These are phyloP conservation scores for Retiboletus flavoniger DNA, from an alignment of 1,284 basidiomycete species.

Conservation along the genomic window DNA sequence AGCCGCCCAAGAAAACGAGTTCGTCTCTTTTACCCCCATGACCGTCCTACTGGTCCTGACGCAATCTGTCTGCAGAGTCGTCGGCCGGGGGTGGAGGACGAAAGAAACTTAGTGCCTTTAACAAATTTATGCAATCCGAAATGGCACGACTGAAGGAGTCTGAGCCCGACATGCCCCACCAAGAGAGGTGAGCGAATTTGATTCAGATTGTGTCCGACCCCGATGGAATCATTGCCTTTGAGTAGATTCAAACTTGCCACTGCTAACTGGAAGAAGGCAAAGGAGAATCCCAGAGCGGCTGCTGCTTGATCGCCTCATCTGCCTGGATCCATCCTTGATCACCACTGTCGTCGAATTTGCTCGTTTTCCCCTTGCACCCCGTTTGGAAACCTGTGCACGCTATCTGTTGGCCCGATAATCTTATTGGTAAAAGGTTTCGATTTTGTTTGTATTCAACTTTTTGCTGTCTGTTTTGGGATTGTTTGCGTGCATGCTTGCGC, in stretches of 20 bases:
- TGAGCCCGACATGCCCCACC: slow-evolving; percentile 66
- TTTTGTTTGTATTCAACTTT: slow-evolving; percentile 19
- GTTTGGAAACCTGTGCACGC: slow-evolving; percentile 21
- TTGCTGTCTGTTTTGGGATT: slow-evolving; percentile 8
- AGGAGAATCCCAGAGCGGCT: slow-evolving; percentile 58
- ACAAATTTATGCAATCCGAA: slow-evolving; percentile 78
- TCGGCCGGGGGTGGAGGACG: slow-evolving; percentile 41
- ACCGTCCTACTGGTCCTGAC: slow-evolving; percentile 7
- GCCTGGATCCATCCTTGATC: slow-evolving; percentile 4
- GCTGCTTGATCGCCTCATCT: slow-evolving; percentile 16
- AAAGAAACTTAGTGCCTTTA: slow-evolving; percentile 66
- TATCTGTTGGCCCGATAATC: slow-evolving; percentile 24
- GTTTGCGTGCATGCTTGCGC: slow-evolving; percentile 1
- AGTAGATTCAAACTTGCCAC: slow-evolving; percentile 72
- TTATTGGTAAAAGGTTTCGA: slow-evolving; percentile 35
- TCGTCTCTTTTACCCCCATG: slow-evolving; percentile 12
- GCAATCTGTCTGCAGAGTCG: slow-evolving; percentile 35
- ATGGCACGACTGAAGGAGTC: slow-evolving; percentile 71
- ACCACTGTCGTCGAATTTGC: slow-evolving; percentile 8
- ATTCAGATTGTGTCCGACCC: slow-evolving; percentile 4
- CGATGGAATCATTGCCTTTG: slow-evolving; percentile 4
- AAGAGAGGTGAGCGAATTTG: slow-evolving; percentile 56
- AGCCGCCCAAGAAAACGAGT: slow-evolving; percentile 37
- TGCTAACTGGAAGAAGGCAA: slow-evolving; percentile 71
- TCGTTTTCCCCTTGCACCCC: slow-evolving; percentile 9